Evolutionary conservation across 352 stramenopile species (phyloP).

Genomic region (Globisporangium heterothallicum): DNA sequence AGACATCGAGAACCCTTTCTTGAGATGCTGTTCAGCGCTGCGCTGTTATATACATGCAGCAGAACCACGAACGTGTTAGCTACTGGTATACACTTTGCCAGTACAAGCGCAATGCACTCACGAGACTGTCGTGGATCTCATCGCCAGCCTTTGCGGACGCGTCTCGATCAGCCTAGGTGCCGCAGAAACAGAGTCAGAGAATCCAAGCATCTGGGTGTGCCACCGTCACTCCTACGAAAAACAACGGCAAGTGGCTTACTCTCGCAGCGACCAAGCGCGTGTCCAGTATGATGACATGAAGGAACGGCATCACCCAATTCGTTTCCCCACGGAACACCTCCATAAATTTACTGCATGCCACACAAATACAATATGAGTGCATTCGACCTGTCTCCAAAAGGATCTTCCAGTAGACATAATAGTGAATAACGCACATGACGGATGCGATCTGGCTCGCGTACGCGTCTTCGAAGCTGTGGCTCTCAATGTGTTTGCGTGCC

Average conservation of each 20-base stretch:
- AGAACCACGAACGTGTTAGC: background rate
- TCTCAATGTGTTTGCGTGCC: slow-evolving; percentile 52
- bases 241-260: slow-evolving; percentile 21
- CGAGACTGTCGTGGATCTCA: slow-evolving; percentile 71
- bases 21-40: slow-evolving; percentile 81
- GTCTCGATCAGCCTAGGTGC: slow-evolving; percentile 52
- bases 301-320: slow-evolving; percentile 82
- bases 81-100: background rate
- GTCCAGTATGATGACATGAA: slow-evolving; percentile 78
- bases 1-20: slow-evolving; percentile 83
- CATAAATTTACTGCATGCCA: slow-evolving; percentile 71
- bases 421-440: slow-evolving; percentile 42
- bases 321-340: slow-evolving; percentile 79
- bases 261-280: slow-evolving; percentile 62
- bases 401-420: background rate
- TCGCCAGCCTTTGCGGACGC: slow-evolving; percentile 58
- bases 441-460: slow-evolving; percentile 63
- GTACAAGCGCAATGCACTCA: slow-evolving; percentile 2
- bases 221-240: too few relatives aligned
- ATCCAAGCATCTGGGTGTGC: background rate
- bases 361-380: slow-evolving; percentile 2
- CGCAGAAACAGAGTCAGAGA: background rate
- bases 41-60: slow-evolving; percentile 18
- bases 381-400: too few relatives aligned
- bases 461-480: slow-evolving; percentile 40